Base-by-base conservation (phyloP, 1,139 yeast species). In the Candida smagusa region DNA sequence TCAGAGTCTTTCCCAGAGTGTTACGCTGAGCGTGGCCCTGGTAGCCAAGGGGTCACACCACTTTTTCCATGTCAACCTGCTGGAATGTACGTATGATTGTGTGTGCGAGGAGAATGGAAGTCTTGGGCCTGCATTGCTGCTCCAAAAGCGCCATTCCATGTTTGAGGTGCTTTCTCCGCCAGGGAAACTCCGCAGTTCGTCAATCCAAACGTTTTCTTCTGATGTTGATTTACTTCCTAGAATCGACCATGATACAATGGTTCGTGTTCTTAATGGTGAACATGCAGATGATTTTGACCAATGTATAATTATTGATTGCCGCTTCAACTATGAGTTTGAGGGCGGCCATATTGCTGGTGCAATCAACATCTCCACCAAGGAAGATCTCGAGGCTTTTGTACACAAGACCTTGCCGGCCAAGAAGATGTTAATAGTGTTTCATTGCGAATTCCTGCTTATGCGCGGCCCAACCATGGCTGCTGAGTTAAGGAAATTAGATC, bases 291-390 rank as follows among this genome's bases (percentile, higher is more conserved):
- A 67, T 35, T 90, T 83, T 56, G 82, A 81, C 47, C 77, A 80
- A 28, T 68, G 77, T 35, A 52, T 77, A 6, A 65, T 92, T 26
- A 70, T 94, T 9, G 98, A 92, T 61, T 89, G 97, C 57, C 76
- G 98, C 36, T 92, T 92, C 54, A 88, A 83, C 50, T 92, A 92
- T 64, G 98, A 92, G 61, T 94, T 65, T 58, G 72, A 76, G 28
- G 97, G 98, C 22, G 98, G 98, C 24, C 98, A 94, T 60, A 87
- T 92, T 34, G 75, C 72, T 31, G 82, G 86, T 33, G 95, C 98
- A 9, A 53, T 85, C 39, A 92, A 92, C 58, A 71, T 89, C 29
- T 80, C 86, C 31, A 75, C 84, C 33, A 83, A 84, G 48, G 77
- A 77, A 41, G 81, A 77, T 36, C 65, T 92, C 35, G 92, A 85